Evolutionary conservation across 2,329 filamentous ascomycete species (phyloP).

Genomic region (Claviceps purpurea): DNA sequence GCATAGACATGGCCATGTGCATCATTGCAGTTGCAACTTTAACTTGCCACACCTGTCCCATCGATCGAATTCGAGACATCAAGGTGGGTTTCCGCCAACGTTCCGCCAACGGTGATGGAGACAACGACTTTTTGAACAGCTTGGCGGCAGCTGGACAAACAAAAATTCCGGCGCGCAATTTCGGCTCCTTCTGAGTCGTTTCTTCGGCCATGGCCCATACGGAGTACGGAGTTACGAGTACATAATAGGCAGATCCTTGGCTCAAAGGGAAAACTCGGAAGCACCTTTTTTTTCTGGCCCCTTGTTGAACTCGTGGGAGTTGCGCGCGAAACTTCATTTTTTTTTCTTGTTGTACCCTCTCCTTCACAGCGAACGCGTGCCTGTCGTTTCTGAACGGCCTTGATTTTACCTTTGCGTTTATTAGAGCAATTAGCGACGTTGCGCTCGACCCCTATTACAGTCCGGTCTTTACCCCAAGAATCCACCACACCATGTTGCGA

Average conservation of each 20-base stretch:
- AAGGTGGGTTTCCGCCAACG: too few relatives aligned
- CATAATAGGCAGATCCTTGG: too few relatives aligned
- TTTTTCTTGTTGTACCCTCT: not conserved
- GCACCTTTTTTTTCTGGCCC: not conserved
- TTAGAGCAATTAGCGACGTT: not conserved
- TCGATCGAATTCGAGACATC: too few relatives aligned
- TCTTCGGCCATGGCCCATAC: not conserved
- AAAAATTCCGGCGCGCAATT: not conserved
- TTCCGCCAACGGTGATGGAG: too few relatives aligned
- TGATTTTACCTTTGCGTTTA: not conserved
- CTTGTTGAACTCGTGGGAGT: not conserved
- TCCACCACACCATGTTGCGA: slow-evolving; percentile 3
- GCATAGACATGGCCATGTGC: too few relatives aligned
- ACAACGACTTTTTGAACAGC: too few relatives aligned
- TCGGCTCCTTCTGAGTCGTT: not conserved
- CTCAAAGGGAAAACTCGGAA: not conserved
- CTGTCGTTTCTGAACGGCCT: not conserved
- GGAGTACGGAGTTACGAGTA: too few relatives aligned
- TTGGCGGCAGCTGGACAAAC: slow-evolving; percentile 1
- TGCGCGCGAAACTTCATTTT: not conserved
- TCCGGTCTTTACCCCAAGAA: not conserved
- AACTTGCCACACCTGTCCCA: too few relatives aligned
- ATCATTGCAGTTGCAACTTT: too few relatives aligned
- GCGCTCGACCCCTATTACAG: not conserved
- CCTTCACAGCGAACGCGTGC: too few relatives aligned